Evolutionary conservation across 768 basidiomycete genomes (phyloP).

Genomic region (Hemileccinum impolitum): DNA sequence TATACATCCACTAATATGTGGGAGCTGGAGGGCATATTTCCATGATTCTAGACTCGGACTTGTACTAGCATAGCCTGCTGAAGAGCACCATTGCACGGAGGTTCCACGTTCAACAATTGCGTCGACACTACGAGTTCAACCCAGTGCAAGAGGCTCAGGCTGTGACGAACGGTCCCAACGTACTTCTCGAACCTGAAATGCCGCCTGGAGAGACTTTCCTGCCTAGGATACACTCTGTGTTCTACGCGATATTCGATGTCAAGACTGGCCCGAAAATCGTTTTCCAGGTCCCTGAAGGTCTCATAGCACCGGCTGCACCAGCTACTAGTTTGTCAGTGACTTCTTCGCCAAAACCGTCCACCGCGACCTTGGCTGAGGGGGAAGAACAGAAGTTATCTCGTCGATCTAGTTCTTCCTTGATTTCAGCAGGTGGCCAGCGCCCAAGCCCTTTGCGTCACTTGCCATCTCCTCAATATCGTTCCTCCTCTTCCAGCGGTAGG

Average conservation of each 20-base stretch:
- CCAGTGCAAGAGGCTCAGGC: too few species aligned
- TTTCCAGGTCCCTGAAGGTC: slow-evolving; percentile 91
- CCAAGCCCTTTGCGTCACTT: slow-evolving; percentile 40
- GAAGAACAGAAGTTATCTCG: slow-evolving; percentile 42
- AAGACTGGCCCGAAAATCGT: slow-evolving; percentile 84
- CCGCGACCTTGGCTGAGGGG: slow-evolving; percentile 26
- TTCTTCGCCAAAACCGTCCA: slow-evolving; percentile 35
- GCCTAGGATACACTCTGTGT: slow-evolving; percentile 79
- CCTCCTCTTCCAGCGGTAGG: slow-evolving; percentile 43
- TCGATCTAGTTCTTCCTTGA: slow-evolving; percentile 50
- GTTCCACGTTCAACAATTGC: too few species aligned
- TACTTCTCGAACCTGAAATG: slow-evolving; percentile 25
- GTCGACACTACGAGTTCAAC: too few species aligned
- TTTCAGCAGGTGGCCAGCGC: slow-evolving; percentile 45
- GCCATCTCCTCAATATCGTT: slow-evolving; percentile 45
- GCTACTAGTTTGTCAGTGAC: slow-evolving; percentile 27
- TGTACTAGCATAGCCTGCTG: too few species aligned
- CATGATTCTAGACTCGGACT: too few species aligned
- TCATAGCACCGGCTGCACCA: slow-evolving; percentile 53
- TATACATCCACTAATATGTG: not conserved
- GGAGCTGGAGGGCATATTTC: too few species aligned
- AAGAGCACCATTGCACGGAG: too few species aligned
- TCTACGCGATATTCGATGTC: slow-evolving; percentile 92
- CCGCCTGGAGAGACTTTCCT: slow-evolving; percentile 65
- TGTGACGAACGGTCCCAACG: too few species aligned